These are phyloP conservation scores for Rostrohypoxylon terebratum DNA, from an alignment of 495 filamentous ascomycete species.

Conservation along the genomic window DNA sequence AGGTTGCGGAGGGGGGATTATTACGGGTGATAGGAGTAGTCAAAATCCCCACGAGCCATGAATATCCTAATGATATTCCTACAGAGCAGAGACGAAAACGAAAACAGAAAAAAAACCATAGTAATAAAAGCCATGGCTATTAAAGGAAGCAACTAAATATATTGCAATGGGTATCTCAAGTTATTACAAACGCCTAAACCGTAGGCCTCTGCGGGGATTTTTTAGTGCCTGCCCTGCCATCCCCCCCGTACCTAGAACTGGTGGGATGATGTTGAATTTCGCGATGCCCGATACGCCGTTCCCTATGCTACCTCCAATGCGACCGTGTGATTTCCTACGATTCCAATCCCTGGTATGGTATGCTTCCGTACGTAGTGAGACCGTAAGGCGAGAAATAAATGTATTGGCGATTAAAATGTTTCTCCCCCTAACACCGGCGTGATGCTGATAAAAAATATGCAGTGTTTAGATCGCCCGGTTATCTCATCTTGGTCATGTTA, in stretches of 20 bases:
- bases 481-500: conserved; percentile 29
- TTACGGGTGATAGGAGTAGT: neutral
- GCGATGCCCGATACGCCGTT: conserved; percentile 21
- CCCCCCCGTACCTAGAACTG: neutral
- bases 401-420: conserved; percentile 5
- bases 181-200: conserved; percentile 12
- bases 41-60: neutral
- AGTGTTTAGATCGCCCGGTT: neutral
- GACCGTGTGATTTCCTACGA: conserved; percentile 23
- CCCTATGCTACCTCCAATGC: conserved; percentile 32
- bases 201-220: neutral
- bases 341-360: conserved; percentile 24
- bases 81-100: neutral
- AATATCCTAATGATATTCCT: neutral
- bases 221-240: conserved; percentile 12
- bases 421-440: conserved; percentile 21
- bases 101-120: conserved; percentile 1
- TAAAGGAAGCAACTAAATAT: neutral
- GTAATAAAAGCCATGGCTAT: neutral
- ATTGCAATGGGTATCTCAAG: conserved; percentile 39
- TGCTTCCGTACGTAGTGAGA: neutral
- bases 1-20: too few relatives aligned
- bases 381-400: neutral
- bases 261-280: neutral
- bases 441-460: conserved; percentile 5